These are phyloP conservation scores for Themeda triandra DNA, from an alignment of 176 grass and related monocot species.

Conservation along the genomic window DNA sequence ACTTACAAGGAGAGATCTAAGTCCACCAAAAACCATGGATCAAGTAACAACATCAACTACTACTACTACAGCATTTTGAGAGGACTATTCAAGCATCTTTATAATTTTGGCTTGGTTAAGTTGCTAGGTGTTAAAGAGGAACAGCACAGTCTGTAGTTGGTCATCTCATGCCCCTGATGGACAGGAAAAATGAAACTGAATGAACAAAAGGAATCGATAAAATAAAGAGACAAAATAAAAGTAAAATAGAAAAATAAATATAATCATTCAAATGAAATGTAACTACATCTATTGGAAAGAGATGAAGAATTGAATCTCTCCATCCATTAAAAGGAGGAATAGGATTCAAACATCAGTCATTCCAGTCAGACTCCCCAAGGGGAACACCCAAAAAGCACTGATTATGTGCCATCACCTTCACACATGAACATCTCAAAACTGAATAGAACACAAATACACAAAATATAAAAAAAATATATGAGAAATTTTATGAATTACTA, in stretches of 20 bases:
- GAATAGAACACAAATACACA: too few species aligned
- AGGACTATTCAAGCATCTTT: not conserved
- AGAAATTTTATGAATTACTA: constrained; percentile 1
- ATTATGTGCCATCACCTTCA: not conserved
- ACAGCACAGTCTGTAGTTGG: not conserved
- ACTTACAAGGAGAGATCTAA: constrained; percentile 7
- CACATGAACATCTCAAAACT: not conserved
- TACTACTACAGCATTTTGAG: not conserved
- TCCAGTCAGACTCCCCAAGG: not conserved
- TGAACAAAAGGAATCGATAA: not conserved
- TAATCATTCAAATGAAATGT: not conserved
- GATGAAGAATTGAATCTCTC: not conserved
- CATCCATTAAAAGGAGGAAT: not conserved
- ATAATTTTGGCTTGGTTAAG: not conserved
- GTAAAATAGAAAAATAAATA: not conserved
- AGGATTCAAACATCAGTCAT: not conserved
- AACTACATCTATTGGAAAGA: not conserved
- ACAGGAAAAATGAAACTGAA: not conserved
- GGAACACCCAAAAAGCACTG: not conserved
- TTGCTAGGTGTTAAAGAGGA: not conserved
- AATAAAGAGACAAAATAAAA: not conserved
- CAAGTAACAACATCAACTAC: not conserved
- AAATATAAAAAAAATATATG: not conserved
- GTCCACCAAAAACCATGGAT: constrained; percentile 13
- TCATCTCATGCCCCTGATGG: not conserved